Percentiles rank a stretch among this genome's conserved stretches.
Evolutionary conservation across 2,329 filamentous ascomycete genomes (phyloP).

Genomic region (Cucurbitaria berberidis): DNA sequence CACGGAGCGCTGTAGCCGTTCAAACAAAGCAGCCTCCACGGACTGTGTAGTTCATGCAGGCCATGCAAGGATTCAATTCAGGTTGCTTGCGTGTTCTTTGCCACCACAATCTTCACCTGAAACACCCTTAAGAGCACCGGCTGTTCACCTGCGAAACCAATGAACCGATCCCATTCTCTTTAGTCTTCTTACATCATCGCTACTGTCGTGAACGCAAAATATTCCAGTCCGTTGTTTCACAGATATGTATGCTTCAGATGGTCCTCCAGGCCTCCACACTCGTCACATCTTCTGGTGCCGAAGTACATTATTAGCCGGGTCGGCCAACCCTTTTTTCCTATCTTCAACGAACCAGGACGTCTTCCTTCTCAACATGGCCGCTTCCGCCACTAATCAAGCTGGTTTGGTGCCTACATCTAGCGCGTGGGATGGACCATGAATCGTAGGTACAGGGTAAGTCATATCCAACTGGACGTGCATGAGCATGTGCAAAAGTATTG

Average conservation of each 20-base stretch:
- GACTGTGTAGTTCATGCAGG: constrained; percentile 9
- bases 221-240: not conserved
- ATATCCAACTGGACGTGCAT: not conserved
- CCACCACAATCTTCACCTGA: constrained; percentile 11
- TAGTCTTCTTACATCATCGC: not conserved
- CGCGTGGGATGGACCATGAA: not conserved
- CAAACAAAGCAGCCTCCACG: constrained; percentile 2
- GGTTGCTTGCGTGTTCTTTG: constrained; percentile 1
- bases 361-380: not conserved
- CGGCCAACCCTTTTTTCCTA: constrained; percentile 1
- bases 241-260: not conserved
- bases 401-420: not conserved
- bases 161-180: not conserved
- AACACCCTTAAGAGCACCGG: constrained; percentile 7
- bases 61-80: constrained; percentile 1
- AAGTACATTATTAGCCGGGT: constrained; percentile 7
- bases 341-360: constrained; percentile 4
- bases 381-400: constrained; percentile 2
- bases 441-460: not conserved
- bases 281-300: not conserved
- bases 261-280: not conserved
- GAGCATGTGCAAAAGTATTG: not conserved
- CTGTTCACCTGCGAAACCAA: not conserved
- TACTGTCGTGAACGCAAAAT: not conserved
- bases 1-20: constrained; percentile 5